phyloP scores from a whole-genome alignment of 495 filamentous ascomycete species.

The Rhizodiscina lignyota region DNA sequence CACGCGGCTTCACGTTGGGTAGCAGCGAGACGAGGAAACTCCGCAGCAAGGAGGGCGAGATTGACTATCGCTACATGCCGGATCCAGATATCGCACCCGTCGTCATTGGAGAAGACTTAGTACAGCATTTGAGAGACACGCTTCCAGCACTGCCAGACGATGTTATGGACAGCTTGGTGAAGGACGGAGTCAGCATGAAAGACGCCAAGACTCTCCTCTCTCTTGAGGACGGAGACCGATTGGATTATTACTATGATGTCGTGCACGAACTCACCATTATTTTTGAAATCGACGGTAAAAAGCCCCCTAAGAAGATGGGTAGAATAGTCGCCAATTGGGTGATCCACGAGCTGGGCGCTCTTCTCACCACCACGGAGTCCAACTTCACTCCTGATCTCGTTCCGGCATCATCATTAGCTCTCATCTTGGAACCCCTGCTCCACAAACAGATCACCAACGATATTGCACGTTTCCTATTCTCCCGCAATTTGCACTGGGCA shows the following conservation, averaged over 20 bases:
- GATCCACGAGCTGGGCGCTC: slow-evolving; percentile 74
- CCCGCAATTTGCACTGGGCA: slow-evolving; percentile 36
- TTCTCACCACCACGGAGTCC: slow-evolving; percentile 37
- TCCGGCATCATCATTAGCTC: slow-evolving; percentile 40
- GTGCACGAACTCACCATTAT: slow-evolving; percentile 36
- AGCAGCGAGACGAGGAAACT: slow-evolving; percentile 59
- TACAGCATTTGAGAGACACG: slow-evolving; percentile 38
- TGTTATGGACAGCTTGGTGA: slow-evolving; percentile 39
- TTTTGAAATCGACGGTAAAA: slow-evolving; percentile 1
- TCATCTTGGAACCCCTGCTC: slow-evolving; percentile 48
- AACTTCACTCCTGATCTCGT: slow-evolving; percentile 40
- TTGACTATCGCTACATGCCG: slow-evolving; percentile 97
- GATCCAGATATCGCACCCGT: slow-evolving; percentile 82
- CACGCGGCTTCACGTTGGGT: slow-evolving; percentile 77
- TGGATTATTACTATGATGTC: slow-evolving; percentile 71
- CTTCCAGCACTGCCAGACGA: slow-evolving; percentile 58
- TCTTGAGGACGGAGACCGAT: slow-evolving; percentile 61
- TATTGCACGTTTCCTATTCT: slow-evolving; percentile 55
- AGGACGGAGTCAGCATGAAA: slow-evolving; percentile 48
- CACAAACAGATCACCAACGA: slow-evolving; percentile 48
- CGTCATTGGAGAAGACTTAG: slow-evolving; percentile 51
- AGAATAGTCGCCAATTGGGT: slow-evolving; percentile 33
- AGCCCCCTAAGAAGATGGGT: slow-evolving; percentile 11
- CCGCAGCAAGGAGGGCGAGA: slow-evolving; percentile 88
- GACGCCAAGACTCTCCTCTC: slow-evolving; percentile 71